Percentiles rank a stretch among this genome's conserved stretches.
Evolutionary conservation across 768 basidiomycete species (phyloP).

Genomic region (Royoungia palumana): DNA sequence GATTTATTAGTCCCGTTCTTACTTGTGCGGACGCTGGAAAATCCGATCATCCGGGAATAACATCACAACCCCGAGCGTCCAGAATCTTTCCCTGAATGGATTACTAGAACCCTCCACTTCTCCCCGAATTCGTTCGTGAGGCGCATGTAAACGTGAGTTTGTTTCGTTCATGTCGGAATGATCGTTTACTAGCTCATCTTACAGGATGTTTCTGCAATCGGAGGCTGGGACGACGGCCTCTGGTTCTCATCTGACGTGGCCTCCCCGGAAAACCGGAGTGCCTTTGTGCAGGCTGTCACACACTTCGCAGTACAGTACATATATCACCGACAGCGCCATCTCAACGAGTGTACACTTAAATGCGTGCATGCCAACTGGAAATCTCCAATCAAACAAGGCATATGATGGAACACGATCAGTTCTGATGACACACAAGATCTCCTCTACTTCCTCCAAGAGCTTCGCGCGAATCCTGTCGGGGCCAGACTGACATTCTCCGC

Average conservation of each 20-base stretch:
- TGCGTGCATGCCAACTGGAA: constrained; percentile 76
- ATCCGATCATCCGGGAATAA: constrained; percentile 14
- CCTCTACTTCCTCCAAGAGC: constrained; percentile 64
- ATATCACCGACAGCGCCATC: constrained; percentile 3
- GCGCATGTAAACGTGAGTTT: constrained; percentile 32
- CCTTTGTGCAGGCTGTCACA: constrained; percentile 54
- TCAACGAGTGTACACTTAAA: constrained; percentile 9
- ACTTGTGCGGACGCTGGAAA: not conserved
- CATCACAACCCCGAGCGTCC: constrained; percentile 28
- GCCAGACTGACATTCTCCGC: constrained; percentile 50
- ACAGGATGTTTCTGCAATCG: too few relatives aligned
- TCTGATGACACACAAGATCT: constrained; percentile 68
- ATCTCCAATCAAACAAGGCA: constrained; percentile 64
- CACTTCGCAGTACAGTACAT: constrained; percentile 45
- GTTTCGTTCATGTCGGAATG: not conserved
- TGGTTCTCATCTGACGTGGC: constrained; percentile 60
- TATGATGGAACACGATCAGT: constrained; percentile 61
- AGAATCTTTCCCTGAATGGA: constrained; percentile 22
- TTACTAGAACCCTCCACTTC: constrained; percentile 45
- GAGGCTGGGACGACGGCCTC: constrained; percentile 63
- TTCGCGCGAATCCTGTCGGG: constrained; percentile 45
- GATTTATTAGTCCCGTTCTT: constrained; percentile 41
- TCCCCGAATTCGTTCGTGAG: constrained; percentile 53
- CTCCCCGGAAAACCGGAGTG: constrained; percentile 50
- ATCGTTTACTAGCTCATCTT: too few relatives aligned